Evolutionary conservation across 2,329 filamentous ascomycete species (phyloP), one percentile per base, ranked within the genome.

Genomic region (Pyrenochaeta sp.): DNA sequence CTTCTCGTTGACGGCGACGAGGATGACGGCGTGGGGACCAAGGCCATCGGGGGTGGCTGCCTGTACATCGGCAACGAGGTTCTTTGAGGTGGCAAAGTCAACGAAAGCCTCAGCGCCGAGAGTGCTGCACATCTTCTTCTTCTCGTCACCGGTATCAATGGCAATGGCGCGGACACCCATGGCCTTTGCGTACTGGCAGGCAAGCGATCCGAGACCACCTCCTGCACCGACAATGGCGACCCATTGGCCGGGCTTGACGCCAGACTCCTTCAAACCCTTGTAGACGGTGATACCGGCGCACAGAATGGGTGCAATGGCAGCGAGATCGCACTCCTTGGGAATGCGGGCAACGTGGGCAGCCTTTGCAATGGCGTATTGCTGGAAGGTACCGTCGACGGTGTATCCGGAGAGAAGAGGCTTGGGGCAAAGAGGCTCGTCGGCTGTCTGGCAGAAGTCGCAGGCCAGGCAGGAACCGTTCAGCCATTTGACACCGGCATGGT

Each of bases 361-460:
- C 73, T 96, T 95, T 58, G 86, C 91, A 58, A 96, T 83, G 71
- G 83, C 84, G 77, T 96, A 96, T 78, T 96, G 86, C 78, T 96
- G 92, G 82, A 96, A 96, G 28, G 86, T 86, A 21, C 92, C 92
- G 69, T 96, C 89, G 68, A 96, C 90, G 4, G 90, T 95, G 81
- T 95, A 96, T 43, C 93, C 93, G 1, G 90, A 95, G 27, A 96
- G 82, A 23, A 81, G 76, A 18, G 89, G 84, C 47, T 88, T 77
- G 11, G 81, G 72, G 77, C 93, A 97, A 5, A 96, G 85, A 3
- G 90, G 87, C 76, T 96, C 92, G 60, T 96, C 88, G 34, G 83
- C 73, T 59, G 85, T 81, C 67, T 87, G 85, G 78, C 92, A 96
- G 81, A 89, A 96, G 60, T 84, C 81, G 77, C 92, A 97, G 54